Percentiles rank a stretch among this genome's conserved stretches.
These are phyloP conservation scores for Nematocida sp. DNA, from an alignment of 371 early-diverging fungal genomes.

Conservation along the genomic window DNA sequence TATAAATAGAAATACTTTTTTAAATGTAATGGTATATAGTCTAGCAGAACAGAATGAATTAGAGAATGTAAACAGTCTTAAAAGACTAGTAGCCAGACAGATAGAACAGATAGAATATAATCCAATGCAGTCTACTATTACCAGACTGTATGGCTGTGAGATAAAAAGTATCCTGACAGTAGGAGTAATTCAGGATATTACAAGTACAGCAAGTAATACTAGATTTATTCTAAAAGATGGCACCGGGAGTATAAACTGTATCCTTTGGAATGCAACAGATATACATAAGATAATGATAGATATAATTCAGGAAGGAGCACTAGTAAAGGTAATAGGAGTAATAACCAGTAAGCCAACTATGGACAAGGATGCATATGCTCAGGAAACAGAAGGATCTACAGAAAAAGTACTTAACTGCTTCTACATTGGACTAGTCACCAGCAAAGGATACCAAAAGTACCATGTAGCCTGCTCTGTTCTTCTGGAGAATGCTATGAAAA, in stretches of 20 bases:
- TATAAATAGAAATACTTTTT: constrained; percentile 14
- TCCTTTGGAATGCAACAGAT: neutral
- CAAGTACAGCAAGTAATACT: neutral
- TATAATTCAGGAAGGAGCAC: neutral
- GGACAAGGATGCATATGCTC: too few species aligned
- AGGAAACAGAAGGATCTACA: too few species aligned
- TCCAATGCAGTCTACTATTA: neutral
- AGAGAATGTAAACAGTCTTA: neutral
- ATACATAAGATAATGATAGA: neutral
- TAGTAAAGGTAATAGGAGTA: constrained; percentile 7
- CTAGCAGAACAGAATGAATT: neutral
- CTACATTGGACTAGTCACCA: too few species aligned
- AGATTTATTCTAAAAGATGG: constrained; percentile 20
- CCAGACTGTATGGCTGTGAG: neutral
- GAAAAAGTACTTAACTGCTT: too few species aligned
- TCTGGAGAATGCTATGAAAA: too few species aligned
- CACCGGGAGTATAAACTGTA: constrained; percentile 11
- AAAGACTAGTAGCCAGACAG: neutral
- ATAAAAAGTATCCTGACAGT: neutral
- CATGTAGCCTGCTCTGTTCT: too few species aligned
- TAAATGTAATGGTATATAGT: neutral
- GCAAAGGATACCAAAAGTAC: too few species aligned
- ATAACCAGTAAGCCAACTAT: too few species aligned
- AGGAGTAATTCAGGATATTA: neutral
- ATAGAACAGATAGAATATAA: constrained; percentile 1